A percentile compares a stretch with the other conserved stretches of the same genome.
Conservation (phyloP, 148 eudicot genomes). For the Arbutus unedo region DNA sequence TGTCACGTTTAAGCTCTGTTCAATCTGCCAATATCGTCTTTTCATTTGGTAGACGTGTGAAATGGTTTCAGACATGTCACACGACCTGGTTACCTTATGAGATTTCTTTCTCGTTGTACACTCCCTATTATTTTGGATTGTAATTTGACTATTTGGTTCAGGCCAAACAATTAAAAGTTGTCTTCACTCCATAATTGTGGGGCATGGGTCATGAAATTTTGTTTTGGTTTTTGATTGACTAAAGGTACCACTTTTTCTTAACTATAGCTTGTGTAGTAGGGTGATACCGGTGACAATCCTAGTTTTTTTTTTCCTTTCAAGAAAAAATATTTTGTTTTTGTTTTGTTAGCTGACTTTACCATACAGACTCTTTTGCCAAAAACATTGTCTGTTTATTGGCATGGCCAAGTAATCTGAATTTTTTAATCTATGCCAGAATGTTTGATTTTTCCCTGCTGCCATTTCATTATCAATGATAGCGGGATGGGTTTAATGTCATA, state of each 20-base stretch:
- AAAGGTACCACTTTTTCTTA: neutral
- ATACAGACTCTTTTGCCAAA: neutral
- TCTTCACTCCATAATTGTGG: too few species aligned
- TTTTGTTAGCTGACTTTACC: neutral
- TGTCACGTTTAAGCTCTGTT: too few species aligned
- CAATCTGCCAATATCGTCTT: too few species aligned
- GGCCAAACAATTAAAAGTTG: too few species aligned
- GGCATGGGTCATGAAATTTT: too few species aligned
- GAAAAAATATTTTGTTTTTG: neutral
- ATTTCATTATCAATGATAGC: neutral
- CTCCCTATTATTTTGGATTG: too few species aligned
- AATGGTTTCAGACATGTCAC: too few species aligned
- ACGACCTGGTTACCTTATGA: too few species aligned
- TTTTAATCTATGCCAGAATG: neutral
- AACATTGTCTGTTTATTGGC: neutral
- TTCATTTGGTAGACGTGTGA: too few species aligned
- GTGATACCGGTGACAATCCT: neutral
- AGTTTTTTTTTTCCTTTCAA: neutral
- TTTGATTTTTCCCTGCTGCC: neutral
- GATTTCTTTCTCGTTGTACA: too few species aligned
- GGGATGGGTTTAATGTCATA: neutral
- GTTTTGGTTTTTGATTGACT: neutral
- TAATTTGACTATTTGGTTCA: too few species aligned
- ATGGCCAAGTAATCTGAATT: neutral
- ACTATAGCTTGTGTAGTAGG: neutral